phyloP scores from a whole-genome alignment of 2,329 filamentous ascomycete genomes.

The Trichophaea hybrida region DNA sequence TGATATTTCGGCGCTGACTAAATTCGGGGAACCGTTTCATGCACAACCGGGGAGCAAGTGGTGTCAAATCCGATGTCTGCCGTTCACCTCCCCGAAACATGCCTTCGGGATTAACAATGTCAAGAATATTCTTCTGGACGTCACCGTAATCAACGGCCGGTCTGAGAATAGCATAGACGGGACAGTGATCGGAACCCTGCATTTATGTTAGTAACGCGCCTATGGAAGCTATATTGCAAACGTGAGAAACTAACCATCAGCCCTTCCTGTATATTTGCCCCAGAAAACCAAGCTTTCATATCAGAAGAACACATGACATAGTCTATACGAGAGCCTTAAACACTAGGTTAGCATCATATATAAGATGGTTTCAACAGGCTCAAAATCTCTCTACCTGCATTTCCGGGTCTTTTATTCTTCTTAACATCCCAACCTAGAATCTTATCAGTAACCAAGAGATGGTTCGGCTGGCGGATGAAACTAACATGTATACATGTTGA shows the following conservation, averaged over 20 bases:
- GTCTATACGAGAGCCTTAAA: constrained; percentile 70
- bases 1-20: constrained; percentile 67
- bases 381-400: constrained; percentile 46
- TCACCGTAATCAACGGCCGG: constrained; percentile 44
- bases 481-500: constrained; percentile 80
- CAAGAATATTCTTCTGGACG: constrained; percentile 42
- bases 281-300: constrained; percentile 65
- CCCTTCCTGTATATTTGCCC: constrained; percentile 81
- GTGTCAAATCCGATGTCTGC: constrained; percentile 46
- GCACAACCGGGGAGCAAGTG: constrained; percentile 35
- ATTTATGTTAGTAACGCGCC: too few species aligned
- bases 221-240: background rate
- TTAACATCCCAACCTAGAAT: constrained; percentile 72
- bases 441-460: background rate
- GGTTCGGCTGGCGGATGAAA: background rate
- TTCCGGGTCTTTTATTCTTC: constrained; percentile 78
- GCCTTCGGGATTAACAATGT: constrained; percentile 63
- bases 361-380: background rate
- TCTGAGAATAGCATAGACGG: constrained; percentile 64
- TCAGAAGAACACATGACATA: constrained; percentile 72
- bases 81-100: constrained; percentile 56
- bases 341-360: constrained; percentile 1
- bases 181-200: constrained; percentile 85
- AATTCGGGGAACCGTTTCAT: constrained; percentile 78
- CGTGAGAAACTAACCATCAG: constrained; percentile 43